Conservation (phyloP, 805 yeast genomes). For the Saturnispora galanensis region DNA sequence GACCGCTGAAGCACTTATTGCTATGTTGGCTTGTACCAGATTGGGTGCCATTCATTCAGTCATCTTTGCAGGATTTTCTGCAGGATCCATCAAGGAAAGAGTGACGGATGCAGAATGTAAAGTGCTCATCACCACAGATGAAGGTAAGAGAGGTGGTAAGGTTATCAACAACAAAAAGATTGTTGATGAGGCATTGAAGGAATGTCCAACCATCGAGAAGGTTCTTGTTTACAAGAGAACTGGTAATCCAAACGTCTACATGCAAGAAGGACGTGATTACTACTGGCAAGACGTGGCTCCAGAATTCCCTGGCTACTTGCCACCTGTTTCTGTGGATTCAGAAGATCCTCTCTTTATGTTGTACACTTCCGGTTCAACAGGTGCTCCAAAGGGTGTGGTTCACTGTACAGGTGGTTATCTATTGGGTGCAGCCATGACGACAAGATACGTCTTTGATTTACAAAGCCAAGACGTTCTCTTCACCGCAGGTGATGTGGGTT, state of each 20-base stretch:
- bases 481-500: constrained; percentile 98
- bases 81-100: constrained; percentile 88
- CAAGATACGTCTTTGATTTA: constrained; percentile 88
- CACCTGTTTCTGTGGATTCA: constrained; percentile 78
- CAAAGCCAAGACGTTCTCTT: constrained; percentile 81
- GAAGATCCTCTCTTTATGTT: constrained; percentile 94
- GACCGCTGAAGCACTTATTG: constrained; percentile 93
- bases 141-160: constrained; percentile 93
- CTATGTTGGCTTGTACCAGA: constrained; percentile 90
- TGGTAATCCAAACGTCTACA: constrained; percentile 60
- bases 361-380: constrained; percentile 97
- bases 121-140: constrained; percentile 89
- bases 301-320: constrained; percentile 74
- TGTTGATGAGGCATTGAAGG: constrained; percentile 84
- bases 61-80: constrained; percentile 92
- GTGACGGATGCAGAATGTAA: constrained; percentile 78
- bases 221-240: constrained; percentile 87
- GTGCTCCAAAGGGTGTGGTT: constrained; percentile 96
- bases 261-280: constrained; percentile 72
- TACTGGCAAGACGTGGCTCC: constrained; percentile 92
- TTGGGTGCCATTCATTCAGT: constrained; percentile 96
- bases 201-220: constrained; percentile 66
- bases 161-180: constrained; percentile 85
- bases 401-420: constrained; percentile 93
- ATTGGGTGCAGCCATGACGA: constrained; percentile 84